These are phyloP conservation scores for Rhizophagus prolifer DNA, from an alignment of 192 early-diverging fungal species.

Conservation along the genomic window DNA sequence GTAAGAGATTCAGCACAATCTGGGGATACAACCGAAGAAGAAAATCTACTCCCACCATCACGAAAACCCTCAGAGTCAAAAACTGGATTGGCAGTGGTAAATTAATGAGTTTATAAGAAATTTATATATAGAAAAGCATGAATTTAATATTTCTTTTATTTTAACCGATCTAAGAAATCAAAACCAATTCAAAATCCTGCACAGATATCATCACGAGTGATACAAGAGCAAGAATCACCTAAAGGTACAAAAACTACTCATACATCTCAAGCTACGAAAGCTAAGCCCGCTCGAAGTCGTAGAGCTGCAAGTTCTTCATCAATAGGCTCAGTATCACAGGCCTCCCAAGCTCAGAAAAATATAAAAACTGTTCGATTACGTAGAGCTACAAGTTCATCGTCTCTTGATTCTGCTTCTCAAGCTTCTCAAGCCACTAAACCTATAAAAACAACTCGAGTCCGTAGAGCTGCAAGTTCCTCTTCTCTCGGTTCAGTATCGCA, in stretches of 20 bases:
- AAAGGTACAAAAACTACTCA: background rate
- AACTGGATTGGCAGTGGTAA: background rate
- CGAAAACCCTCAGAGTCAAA: background rate
- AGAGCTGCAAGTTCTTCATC: conserved; percentile 6
- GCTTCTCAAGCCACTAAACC: background rate
- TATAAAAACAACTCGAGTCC: background rate
- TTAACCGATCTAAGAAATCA: background rate
- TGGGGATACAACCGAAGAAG: conserved; percentile 8
- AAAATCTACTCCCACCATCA: background rate
- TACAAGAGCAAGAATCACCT: background rate
- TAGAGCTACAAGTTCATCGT: background rate
- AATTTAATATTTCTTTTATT: background rate
- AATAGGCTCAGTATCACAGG: background rate
- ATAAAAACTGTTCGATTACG: background rate
- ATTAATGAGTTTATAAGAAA: background rate
- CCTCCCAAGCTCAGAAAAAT: background rate
- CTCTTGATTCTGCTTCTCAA: background rate
- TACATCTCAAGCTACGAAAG: background rate
- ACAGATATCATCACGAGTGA: background rate
- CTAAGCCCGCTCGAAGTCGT: background rate
- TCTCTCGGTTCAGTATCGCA: background rate
- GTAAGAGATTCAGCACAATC: background rate
- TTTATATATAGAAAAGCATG: background rate
- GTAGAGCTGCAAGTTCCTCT: conserved; percentile 2
- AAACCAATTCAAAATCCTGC: background rate